Evolutionary conservation across 176 grass and related monocot genomes (phyloP).

Genomic region (Neostapfia colusana): DNA sequence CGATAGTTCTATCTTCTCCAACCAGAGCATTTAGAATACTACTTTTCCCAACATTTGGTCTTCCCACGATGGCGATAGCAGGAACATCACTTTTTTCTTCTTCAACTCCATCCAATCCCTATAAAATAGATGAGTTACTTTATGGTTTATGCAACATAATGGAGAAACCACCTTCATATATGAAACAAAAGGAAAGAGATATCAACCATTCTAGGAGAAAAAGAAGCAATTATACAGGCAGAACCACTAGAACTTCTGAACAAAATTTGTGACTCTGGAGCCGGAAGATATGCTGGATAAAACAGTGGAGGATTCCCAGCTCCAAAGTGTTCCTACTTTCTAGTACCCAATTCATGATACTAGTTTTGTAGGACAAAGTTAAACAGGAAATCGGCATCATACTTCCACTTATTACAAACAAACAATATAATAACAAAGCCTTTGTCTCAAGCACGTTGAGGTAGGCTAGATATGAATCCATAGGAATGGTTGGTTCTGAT

Average conservation of each 20-base stretch:
- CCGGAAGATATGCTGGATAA: not conserved
- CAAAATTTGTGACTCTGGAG: not conserved
- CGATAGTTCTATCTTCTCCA: slow-evolving; percentile 93
- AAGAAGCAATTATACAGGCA: not conserved
- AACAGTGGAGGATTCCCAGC: not conserved
- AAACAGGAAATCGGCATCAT: not conserved
- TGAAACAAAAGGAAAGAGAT: not conserved
- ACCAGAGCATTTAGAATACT: slow-evolving; percentile 96
- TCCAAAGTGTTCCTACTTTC: not conserved
- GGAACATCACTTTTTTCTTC: slow-evolving; percentile 71
- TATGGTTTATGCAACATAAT: not conserved
- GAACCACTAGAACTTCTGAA: not conserved
- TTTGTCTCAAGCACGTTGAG: too few species aligned
- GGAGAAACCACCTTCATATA: not conserved
- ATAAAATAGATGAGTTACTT: not conserved
- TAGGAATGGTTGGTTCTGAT: too few species aligned
- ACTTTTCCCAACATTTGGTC: slow-evolving; percentile 99
- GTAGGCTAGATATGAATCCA: too few species aligned
- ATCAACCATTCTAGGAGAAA: not conserved
- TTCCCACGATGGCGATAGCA: slow-evolving; percentile 91
- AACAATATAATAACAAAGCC: too few species aligned
- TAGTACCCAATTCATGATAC: not conserved
- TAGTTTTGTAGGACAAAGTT: not conserved
- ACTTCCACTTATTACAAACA: not conserved
- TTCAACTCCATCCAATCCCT: slow-evolving; percentile 56